Base-by-base conservation (phyloP, 306 rosid species). In the Cucurbita moschata region DNA sequence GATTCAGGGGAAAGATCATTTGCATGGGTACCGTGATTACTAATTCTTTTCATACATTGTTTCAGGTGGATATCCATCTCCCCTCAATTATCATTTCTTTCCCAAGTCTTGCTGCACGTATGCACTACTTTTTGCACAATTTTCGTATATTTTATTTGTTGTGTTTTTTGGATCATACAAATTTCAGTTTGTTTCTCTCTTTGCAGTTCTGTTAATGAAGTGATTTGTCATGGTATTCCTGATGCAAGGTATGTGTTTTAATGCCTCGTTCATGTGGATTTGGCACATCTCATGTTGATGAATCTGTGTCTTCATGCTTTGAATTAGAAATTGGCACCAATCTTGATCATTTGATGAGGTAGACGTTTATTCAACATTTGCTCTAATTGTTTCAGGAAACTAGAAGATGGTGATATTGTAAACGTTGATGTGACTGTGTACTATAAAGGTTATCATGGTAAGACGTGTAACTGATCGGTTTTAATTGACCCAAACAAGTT, bases 71-170 rank as follows among this genome's bases (percentile, higher is more conserved):
- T 94, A 94, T 82, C 99, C 99, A 39, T 91, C 99, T 8, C 91
- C 97, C 54, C 96, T 91, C 82, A 91, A 90, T 83, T 94, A 94
- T 75, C 72, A 89, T 81, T 94, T 91, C 81, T 91, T 94, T 82
- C 99, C 99, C 13, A 94, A 94, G 86, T 94, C 99, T 79, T 94
- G 99, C 95, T 94, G 99, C 99, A 94, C 96, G 97, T 94, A 88
- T 89, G 96, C 88, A 83, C 89, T 85, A 75, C 42, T 73, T 82
- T 71, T 77, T 88, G 39, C 46, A 70, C 76, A 68, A 63, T 75
- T 74, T 26, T 8, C 47, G 4, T 61, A 26, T 5, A 12, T 73
- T 18, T 37, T 11, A 37, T 39, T 8, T 16, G 21, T 51, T 77
- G 49, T 61, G 23, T 72, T 37, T 73, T 73, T 43, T 66, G 40